These are phyloP conservation scores for Scenedesmus sp. DNA, from an alignment of 163 green algal genomes.

Conservation along the genomic window DNA sequence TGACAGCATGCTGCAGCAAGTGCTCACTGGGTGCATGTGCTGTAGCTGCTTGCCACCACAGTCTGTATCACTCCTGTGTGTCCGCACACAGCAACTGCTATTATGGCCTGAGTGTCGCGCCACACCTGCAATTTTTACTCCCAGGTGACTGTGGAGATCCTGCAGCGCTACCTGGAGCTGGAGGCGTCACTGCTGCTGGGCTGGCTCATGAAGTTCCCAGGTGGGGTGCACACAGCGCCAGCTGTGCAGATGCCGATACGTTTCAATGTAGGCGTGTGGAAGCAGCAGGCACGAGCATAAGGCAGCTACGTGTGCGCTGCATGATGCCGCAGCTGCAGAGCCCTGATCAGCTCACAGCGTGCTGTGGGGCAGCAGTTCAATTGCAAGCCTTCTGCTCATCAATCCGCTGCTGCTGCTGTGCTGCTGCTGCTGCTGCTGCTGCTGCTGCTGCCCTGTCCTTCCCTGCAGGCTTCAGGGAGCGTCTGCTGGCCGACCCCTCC, in stretches of 20 bases:
- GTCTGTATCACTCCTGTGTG: no score
- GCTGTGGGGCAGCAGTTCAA: background rate
- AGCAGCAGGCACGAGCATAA: no score
- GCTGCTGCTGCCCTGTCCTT: background rate
- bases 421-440: background rate
- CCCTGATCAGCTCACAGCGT: background rate
- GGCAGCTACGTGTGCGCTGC: constrained; percentile 30
- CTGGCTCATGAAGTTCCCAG: constrained; percentile 69
- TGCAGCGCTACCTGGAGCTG: constrained; percentile 87
- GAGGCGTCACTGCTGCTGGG: constrained; percentile 68
- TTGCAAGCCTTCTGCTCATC: background rate
- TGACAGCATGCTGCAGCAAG: no score
- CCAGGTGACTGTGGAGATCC: constrained; percentile 69
- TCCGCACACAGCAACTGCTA: background rate
- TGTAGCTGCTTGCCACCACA: no score
- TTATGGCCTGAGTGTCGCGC: no score
- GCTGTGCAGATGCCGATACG: no score
- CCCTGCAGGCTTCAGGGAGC: constrained; percentile 90
- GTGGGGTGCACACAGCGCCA: no score
- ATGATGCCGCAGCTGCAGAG: background rate
- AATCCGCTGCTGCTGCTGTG: background rate
- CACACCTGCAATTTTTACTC: background rate
- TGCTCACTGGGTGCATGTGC: no score
- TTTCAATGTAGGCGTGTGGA: no score
- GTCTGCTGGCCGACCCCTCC: constrained; percentile 92